Conservation (phyloP, 108 stramenopile genomes). For the Skeletonema tropicum region DNA sequence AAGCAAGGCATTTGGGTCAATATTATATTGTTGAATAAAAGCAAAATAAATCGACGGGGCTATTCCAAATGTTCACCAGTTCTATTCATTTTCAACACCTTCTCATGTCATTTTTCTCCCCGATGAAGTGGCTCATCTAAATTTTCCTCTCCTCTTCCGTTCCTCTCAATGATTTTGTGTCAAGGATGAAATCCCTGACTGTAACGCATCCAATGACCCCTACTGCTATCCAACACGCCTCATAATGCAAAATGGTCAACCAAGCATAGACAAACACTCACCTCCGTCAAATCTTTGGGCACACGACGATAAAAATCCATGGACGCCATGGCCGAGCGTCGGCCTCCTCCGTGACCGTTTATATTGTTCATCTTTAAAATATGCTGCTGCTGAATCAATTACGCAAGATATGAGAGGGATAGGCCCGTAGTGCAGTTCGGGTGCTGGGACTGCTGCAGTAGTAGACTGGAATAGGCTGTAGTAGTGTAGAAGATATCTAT, state of each 20-base stretch:
- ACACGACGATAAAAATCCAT: slow-evolving; percentile 87
- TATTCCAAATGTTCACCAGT: neutral
- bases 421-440: neutral
- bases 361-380: slow-evolving; percentile 55
- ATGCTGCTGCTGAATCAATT: neutral
- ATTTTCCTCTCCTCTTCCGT: neutral
- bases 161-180: neutral
- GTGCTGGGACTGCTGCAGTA: neutral
- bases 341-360: slow-evolving; percentile 60
- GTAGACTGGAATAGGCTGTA: too few relatives aligned
- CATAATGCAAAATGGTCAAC: neutral
- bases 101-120: neutral
- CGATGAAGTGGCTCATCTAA: neutral
- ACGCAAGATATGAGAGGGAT: slow-evolving; percentile 1
- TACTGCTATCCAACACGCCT: neutral
- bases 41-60: neutral
- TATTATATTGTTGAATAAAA: neutral
- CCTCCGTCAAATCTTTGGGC: slow-evolving; percentile 88
- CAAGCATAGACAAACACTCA: slow-evolving; percentile 26
- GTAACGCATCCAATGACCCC: neutral
- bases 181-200: neutral
- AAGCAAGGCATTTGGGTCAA: neutral
- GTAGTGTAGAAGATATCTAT: too few relatives aligned
- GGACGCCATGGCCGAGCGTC: slow-evolving; percentile 60
- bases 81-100: neutral